Evolutionary conservation across 441 rosid species (phyloP).

Genomic region (Populus hybrid): DNA sequence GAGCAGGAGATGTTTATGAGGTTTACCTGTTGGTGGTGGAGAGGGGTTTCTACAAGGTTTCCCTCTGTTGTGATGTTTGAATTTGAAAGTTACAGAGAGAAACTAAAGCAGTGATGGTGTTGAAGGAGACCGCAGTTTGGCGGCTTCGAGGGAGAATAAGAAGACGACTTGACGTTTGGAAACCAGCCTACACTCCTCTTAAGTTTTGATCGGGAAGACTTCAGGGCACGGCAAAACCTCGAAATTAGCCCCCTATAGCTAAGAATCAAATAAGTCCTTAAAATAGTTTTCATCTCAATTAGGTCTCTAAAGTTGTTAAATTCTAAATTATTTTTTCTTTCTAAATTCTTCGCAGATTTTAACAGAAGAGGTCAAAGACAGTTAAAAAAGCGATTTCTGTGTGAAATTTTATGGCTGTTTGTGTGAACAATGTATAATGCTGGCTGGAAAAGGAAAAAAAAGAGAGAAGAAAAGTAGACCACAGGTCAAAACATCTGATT

Average conservation of each 20-base stretch:
- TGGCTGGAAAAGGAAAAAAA: too few relatives aligned
- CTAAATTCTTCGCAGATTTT: background rate
- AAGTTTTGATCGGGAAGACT: background rate
- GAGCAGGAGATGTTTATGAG: background rate
- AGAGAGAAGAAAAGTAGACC: too few relatives aligned
- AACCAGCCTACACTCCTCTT: background rate
- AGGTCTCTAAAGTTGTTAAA: background rate
- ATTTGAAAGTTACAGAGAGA: background rate
- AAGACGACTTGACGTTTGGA: background rate
- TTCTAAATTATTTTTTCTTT: background rate
- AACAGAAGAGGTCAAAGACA: background rate
- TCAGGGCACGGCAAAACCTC: background rate
- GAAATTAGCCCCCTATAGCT: background rate
- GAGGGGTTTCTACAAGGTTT: background rate
- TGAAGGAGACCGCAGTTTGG: background rate
- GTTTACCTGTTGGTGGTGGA: background rate
- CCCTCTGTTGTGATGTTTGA: background rate
- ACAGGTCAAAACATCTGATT: too few relatives aligned
- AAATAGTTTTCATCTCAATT: background rate
- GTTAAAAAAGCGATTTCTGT: too few relatives aligned
- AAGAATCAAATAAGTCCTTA: background rate
- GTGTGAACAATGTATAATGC: too few relatives aligned
- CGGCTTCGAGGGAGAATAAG: background rate
- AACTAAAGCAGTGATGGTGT: too few relatives aligned
- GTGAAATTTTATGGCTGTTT: too few relatives aligned